A percentile compares a stretch with the other conserved stretches of the same genome.
These are phyloP conservation scores for Trametes sanguinea DNA, from an alignment of 768 basidiomycete genomes.

Conservation along the genomic window DNA sequence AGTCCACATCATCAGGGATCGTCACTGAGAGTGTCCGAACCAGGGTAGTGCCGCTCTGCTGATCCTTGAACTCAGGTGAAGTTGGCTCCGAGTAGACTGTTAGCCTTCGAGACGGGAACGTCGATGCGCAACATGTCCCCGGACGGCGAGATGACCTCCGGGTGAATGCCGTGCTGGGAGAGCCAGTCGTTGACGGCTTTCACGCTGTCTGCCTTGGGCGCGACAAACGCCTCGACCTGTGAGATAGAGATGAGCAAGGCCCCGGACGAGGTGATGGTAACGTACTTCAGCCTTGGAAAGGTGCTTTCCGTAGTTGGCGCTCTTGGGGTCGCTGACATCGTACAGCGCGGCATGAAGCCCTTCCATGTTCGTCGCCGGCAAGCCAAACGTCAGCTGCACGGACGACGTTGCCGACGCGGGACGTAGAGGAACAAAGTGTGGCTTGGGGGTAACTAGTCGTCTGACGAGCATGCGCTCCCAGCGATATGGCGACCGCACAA, in stretches of 20 bases:
- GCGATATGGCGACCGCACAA: neutral
- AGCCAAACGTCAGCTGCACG: slow-evolving; percentile 36
- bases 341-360: slow-evolving; percentile 36
- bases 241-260: neutral
- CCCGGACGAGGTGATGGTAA: neutral
- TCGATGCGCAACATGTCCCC: neutral
- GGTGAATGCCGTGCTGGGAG: neutral
- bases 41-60: slow-evolving; percentile 29
- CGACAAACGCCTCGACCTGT: slow-evolving; percentile 16
- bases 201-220: slow-evolving; percentile 8
- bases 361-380: slow-evolving; percentile 33
- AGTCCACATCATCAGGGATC: slow-evolving; percentile 34
- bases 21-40: slow-evolving; percentile 41
- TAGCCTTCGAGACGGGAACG: slow-evolving; percentile 1
- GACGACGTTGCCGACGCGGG: neutral
- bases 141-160: neutral
- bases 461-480: neutral
- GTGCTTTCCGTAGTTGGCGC: slow-evolving; percentile 40
- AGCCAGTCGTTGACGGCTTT: slow-evolving; percentile 16
- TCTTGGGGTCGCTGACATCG: slow-evolving; percentile 37
- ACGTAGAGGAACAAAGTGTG: neutral
- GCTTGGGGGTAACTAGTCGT: neutral
- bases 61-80: slow-evolving; percentile 19
- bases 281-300: slow-evolving; percentile 40
- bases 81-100: slow-evolving; percentile 4